Base-by-base conservation (phyloP, 2,329 filamentous ascomycete species). In the Aureobasidium lini region DNA sequence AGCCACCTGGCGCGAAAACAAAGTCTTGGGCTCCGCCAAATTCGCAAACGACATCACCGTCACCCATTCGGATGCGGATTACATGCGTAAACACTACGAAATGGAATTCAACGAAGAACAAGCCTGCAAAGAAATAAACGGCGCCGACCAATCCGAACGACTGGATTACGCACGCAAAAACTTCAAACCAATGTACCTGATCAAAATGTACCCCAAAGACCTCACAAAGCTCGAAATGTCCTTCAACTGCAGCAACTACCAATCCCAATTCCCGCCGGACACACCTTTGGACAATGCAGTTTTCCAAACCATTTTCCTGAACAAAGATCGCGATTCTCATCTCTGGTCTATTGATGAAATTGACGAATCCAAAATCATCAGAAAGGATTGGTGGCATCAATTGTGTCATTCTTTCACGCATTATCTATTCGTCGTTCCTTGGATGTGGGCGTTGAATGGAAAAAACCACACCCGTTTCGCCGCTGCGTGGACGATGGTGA, bases 21-120 rank as follows among this genome's bases (percentile, higher is more conserved):
- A 80, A 44, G 82, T 93, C 9, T 81, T 92, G 0, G 85, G 86
- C n/a, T 83, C 84, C 15, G 87, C 87, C 9, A 84, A 83, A 61
- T 85, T 88, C 70, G 83, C 81, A 66, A 82, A 89, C 74, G 86
- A 89, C 68, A 81, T 89, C 59, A 89, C 86, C 13, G 79, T 89
- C 62, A 89, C 86, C 1, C 86, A 89, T 68, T 81, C 77, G 64
- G 86, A 89, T 68, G 72, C 75, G 6, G 73, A 78, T 10, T 89
- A 88, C 73, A 87, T 89, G 76, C 77, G 82, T 60, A 80, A 79
- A 47, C 82, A 88, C 70, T 89, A 89, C 74, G 84, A 88, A 65
- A 86, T 82, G 46, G 74, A 73, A 59, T 86, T 82, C 72, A 76
- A 78, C 62, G 65, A 74, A 0, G 71, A 80, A 1, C 78, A 76